Percentiles rank a stretch among this genome's conserved stretches.
Evolutionary conservation across 257 asterid genomes (phyloP).

Genomic region (Primulina tabacum): DNA sequence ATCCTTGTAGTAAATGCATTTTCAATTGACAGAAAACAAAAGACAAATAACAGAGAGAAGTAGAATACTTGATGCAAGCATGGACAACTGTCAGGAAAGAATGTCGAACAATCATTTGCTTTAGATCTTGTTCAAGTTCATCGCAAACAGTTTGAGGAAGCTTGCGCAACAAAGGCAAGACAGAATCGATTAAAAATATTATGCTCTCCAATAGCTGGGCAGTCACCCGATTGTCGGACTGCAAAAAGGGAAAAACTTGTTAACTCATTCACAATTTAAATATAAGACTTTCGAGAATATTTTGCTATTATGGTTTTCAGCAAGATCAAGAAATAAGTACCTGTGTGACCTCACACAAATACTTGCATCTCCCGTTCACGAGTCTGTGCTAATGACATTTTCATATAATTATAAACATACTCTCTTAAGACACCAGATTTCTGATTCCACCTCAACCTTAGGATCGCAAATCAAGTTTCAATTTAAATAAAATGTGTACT

Average conservation of each 20-base stretch:
- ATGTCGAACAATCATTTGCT: constrained; percentile 98
- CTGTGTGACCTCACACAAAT: not conserved
- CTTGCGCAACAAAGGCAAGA: constrained; percentile 86
- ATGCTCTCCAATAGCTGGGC: constrained; percentile 96
- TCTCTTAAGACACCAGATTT: no score
- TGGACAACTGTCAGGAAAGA: constrained; percentile 96
- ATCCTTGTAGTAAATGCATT: constrained; percentile 18
- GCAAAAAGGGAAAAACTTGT: constrained; percentile 33
- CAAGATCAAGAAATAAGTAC: constrained; percentile 21
- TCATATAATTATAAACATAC: not conserved
- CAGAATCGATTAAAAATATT: constrained; percentile 82
- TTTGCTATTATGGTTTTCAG: constrained; percentile 19
- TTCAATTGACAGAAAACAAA: constrained; percentile 11
- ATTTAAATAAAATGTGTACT: no score
- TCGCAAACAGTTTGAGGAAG: constrained; percentile 71
- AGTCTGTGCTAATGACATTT: not conserved
- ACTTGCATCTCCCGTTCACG: not conserved
- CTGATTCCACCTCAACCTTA: no score
- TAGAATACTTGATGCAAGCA: constrained; percentile 82
- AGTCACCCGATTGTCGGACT: constrained; percentile 81
- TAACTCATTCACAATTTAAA: not conserved
- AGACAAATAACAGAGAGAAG: constrained; percentile 26
- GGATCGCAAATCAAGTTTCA: no score
- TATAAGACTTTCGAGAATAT: constrained; percentile 19
- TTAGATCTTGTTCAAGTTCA: constrained; percentile 94